Percentiles rank a stretch among this genome's conserved stretches.
Evolutionary conservation across 305 asterid species (phyloP).

Genomic region (Solanum hybrid): DNA sequence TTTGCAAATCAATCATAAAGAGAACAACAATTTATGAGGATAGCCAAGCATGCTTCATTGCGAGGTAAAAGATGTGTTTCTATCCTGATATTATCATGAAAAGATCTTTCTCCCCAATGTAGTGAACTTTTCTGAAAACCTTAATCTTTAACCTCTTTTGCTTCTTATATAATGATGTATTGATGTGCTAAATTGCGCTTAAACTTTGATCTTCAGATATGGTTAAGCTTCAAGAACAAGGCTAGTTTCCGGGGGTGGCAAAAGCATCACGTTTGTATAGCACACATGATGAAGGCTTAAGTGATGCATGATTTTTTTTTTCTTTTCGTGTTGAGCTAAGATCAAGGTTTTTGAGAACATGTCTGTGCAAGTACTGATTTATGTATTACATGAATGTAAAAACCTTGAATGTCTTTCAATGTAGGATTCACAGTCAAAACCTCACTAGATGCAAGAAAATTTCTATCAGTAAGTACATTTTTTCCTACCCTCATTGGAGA

Average conservation of each 20-base stretch:
- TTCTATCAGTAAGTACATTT: not conserved
- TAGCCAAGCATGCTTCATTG: not conserved
- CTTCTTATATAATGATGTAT: not conserved
- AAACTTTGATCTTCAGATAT: not conserved
- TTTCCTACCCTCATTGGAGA: not conserved
- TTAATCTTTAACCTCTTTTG: not conserved
- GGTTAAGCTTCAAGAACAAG: not conserved
- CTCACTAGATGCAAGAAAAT: not conserved
- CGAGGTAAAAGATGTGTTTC: not conserved
- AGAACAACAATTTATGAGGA: slow-evolving; percentile 17
- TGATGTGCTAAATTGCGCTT: not conserved
- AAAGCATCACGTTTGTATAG: not conserved
- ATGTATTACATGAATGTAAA: not conserved
- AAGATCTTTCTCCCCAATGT: not conserved
- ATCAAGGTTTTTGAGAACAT: not conserved
- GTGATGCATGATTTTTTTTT: not conserved
- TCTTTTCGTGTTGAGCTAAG: not conserved
- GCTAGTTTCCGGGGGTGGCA: not conserved
- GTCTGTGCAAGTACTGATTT: not conserved
- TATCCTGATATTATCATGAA: not conserved
- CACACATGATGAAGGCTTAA: not conserved
- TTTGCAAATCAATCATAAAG: slow-evolving; percentile 24
- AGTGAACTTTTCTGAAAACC: not conserved
- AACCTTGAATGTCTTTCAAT: not conserved
- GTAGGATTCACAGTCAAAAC: not conserved